phyloP scores from a whole-genome alignment of 257 asterid genomes.

The Jacaranda mimosifolia region DNA sequence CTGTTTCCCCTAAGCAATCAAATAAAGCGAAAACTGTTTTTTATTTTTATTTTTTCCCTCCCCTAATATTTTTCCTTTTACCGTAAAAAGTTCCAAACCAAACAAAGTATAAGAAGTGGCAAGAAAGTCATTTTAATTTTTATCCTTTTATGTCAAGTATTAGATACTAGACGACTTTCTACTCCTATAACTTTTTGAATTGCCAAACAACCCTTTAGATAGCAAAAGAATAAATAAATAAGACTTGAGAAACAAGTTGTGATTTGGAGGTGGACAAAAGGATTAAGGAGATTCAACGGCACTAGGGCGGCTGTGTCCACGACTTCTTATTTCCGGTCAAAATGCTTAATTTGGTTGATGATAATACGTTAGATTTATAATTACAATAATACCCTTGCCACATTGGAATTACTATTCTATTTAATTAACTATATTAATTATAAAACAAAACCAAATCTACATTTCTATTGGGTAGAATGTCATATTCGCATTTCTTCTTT shows the following conservation, averaged over 20 bases:
- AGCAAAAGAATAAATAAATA: no score
- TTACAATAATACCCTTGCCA: slow-evolving; percentile 1
- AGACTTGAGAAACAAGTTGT: no score
- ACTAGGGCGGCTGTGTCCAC: background rate
- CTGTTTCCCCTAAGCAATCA: no score
- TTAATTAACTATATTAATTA: background rate
- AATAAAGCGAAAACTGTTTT: no score
- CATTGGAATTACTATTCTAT: background rate
- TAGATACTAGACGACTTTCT: background rate
- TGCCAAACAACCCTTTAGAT: background rate
- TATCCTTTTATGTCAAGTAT: background rate
- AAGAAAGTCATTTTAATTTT: no score
- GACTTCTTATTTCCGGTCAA: background rate
- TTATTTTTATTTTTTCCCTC: no score
- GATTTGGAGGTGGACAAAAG: no score
- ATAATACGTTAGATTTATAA: background rate
- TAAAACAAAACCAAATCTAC: background rate
- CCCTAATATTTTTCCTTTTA: no score
- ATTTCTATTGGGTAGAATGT: background rate
- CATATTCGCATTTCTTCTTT: background rate
- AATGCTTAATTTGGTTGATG: background rate
- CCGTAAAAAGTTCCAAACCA: no score
- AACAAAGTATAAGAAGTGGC: no score
- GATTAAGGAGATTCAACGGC: background rate
- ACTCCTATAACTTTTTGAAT: background rate